Evolutionary conservation across 768 basidiomycete species (phyloP).

Genomic region (Brasilioporus rufonigricans): DNA sequence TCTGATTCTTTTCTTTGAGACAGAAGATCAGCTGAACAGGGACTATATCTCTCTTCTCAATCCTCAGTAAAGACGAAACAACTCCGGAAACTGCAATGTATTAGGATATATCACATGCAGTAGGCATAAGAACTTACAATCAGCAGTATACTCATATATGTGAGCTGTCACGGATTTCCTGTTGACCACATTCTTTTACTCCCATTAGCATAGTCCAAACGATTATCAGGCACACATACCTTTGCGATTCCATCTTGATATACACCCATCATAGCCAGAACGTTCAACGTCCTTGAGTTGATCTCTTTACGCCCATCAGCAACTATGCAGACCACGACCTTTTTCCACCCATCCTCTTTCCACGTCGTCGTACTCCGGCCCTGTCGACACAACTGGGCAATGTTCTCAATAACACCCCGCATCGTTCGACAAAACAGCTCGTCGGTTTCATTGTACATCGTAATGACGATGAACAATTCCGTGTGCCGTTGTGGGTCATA

Average conservation of each 20-base stretch:
- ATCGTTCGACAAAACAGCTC: constrained; percentile 88
- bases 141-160: constrained; percentile 92
- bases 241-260: constrained; percentile 95
- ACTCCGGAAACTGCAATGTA: constrained; percentile 60
- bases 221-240: constrained; percentile 35
- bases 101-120: constrained; percentile 6
- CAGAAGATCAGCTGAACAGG: too few relatives aligned
- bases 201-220: constrained; percentile 3
- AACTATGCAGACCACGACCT: constrained; percentile 92
- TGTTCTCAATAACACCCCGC: constrained; percentile 95
- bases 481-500: constrained; percentile 92
- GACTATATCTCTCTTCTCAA: constrained; percentile 76
- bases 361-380: constrained; percentile 90
- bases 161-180: too few relatives aligned
- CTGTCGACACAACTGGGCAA: constrained; percentile 83
- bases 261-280: constrained; percentile 89
- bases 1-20: too few relatives aligned
- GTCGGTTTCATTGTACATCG: too few relatives aligned
- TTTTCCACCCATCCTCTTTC: constrained; percentile 98
- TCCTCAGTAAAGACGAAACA: constrained; percentile 78
- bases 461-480: constrained; percentile 94
- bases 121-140: constrained; percentile 45
- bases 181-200: constrained; percentile 66
- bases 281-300: constrained; percentile 76
- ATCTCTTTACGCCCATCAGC: constrained; percentile 85